Evolutionary conservation across 129 eudicot genomes (phyloP).

Genomic region (Flaveria bidentis): DNA sequence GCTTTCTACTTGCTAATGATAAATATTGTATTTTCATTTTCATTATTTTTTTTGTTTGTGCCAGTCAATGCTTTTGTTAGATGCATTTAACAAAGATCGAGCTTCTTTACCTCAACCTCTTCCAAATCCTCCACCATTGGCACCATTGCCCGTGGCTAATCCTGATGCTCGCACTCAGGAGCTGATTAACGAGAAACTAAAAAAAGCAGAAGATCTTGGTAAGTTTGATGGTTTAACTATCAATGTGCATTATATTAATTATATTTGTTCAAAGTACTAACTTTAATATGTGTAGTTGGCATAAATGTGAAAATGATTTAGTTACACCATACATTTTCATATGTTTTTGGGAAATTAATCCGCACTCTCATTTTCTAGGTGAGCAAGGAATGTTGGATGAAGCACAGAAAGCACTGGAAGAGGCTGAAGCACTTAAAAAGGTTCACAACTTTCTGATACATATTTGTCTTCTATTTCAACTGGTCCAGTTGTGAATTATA

Average conservation of each 20-base stretch:
- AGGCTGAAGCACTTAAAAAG: conserved; percentile 98
- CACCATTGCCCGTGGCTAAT: conserved; percentile 66
- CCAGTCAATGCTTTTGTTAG: conserved; percentile 88
- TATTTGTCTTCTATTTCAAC: not conserved
- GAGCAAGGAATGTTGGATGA: conserved; percentile 98
- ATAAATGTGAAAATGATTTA: not conserved
- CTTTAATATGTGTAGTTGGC: not conserved
- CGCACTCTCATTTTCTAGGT: conserved; percentile 45
- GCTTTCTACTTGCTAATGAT: not conserved
- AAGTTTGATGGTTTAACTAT: conserved; percentile 2
- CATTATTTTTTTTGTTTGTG: conserved; percentile 12
- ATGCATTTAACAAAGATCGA: conserved; percentile 94
- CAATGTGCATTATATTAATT: not conserved
- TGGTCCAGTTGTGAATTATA: not conserved
- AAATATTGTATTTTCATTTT: not conserved
- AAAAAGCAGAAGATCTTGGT: conserved; percentile 98
- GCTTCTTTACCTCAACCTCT: conserved; percentile 94
- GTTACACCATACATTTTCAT: not conserved
- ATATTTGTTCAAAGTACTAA: not conserved
- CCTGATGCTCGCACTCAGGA: conserved; percentile 94
- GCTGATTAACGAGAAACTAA: conserved; percentile 90
- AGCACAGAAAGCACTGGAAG: conserved; percentile 92
- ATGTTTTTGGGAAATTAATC: not conserved
- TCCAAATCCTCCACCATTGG: conserved; percentile 70
- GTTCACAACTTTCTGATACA: conserved; percentile 36